phyloP scores from a whole-genome alignment of 2,329 filamentous ascomycete species.

The Diplodia intermedia region DNA sequence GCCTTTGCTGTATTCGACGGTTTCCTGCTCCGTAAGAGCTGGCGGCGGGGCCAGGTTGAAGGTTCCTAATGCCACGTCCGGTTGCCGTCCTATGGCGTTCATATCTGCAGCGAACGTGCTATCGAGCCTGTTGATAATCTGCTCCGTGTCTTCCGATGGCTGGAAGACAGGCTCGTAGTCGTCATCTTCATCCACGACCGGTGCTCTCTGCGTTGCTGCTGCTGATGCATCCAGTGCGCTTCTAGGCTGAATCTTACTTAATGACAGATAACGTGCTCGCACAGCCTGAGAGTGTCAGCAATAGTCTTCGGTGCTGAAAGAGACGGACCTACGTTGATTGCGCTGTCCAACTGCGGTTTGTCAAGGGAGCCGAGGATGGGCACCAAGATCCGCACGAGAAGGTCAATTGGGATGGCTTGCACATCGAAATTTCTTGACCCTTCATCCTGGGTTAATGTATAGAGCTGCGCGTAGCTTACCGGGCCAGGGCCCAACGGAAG shows the following conservation, averaged over 20 bases:
- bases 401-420: constrained; percentile 73
- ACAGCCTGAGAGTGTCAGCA: constrained; percentile 45
- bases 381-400: constrained; percentile 82
- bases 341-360: constrained; percentile 70
- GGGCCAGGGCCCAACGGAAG: constrained; percentile 77
- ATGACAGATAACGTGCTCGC: constrained; percentile 50
- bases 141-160: constrained; percentile 76
- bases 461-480: constrained; percentile 81
- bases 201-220: constrained; percentile 41
- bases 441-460: constrained; percentile 79
- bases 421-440: constrained; percentile 83
- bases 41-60: constrained; percentile 83
- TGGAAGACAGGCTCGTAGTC: constrained; percentile 92
- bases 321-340: constrained; percentile 68
- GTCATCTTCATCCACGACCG: constrained; percentile 75
- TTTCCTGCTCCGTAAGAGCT: constrained; percentile 73
- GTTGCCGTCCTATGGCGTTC: constrained; percentile 42
- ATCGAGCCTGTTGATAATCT: constrained; percentile 79
- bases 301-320: neutral
- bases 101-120: constrained; percentile 67
- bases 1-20: constrained; percentile 74
- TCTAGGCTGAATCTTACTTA: constrained; percentile 44
- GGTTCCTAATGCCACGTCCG: constrained; percentile 68
- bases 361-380: constrained; percentile 78
- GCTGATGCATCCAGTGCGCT: constrained; percentile 41